A percentile compares a stretch with the other conserved stretches of the same genome.
These are phyloP conservation scores for Ophiostoma novo-ulmi DNA, from an alignment of 2,329 filamentous ascomycete species.

Conservation along the genomic window DNA sequence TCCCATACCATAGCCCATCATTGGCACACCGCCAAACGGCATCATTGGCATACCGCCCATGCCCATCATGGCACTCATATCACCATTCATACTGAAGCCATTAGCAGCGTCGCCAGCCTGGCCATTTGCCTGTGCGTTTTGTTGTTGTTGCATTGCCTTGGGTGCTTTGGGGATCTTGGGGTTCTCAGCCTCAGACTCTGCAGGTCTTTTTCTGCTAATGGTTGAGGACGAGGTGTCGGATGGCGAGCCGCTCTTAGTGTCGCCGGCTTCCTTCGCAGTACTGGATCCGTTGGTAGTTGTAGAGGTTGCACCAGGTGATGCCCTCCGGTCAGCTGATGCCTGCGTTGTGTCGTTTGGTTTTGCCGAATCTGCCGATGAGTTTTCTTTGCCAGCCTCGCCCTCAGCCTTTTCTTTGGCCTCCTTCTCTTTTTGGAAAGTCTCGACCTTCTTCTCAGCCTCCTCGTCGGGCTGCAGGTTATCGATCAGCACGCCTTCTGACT, in stretches of 20 bases:
- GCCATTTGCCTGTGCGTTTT: constrained; percentile 33
- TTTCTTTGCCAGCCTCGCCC: constrained; percentile 38
- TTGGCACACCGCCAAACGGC: constrained; percentile 20
- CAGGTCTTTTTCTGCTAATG: constrained; percentile 70
- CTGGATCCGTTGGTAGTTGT: neutral
- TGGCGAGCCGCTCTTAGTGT: constrained; percentile 10
- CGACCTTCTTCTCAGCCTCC: constrained; percentile 71
- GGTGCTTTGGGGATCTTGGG: constrained; percentile 61
- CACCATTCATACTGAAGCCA: constrained; percentile 26
- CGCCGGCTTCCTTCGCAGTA: neutral
- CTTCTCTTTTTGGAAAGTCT: constrained; percentile 62
- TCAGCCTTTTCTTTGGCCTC: constrained; percentile 39
- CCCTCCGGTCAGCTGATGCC: neutral
- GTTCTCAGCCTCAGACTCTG: constrained; percentile 65
- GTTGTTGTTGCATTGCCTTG: constrained; percentile 58
- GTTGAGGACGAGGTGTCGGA: constrained; percentile 20
- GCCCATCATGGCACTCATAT: constrained; percentile 37
- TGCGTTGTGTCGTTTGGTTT: constrained; percentile 12
- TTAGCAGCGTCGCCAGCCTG: constrained; percentile 27
- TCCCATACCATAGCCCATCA: constrained; percentile 27
- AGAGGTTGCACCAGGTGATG: neutral
- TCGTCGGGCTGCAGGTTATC: constrained; percentile 84
- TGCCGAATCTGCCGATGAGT: constrained; percentile 34
- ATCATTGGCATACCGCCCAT: constrained; percentile 29
- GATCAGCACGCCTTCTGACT: constrained; percentile 84